Evolutionary conservation across 345 rosid species (phyloP), one percentile per base, ranked within the genome.

Genomic region (Psidium friedrichsthalianum): DNA sequence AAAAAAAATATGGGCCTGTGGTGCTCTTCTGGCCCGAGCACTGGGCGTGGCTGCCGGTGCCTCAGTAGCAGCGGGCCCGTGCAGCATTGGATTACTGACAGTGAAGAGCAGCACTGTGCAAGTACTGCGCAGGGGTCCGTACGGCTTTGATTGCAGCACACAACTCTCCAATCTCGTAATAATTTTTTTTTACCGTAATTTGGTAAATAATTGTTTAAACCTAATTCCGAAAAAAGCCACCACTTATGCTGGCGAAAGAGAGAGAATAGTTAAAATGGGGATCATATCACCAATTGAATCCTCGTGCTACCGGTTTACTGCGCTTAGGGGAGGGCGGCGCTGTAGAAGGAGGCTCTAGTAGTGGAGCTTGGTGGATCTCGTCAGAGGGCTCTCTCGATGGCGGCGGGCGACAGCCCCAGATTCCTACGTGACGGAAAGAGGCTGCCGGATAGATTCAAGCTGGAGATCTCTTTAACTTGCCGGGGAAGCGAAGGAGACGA

Each of bases 261-360:
- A 36, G 36, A 29, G 10, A 29, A 22, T 8, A 36, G 44, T 0
- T 32, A 16, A 69, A 69, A 69, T 69, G 78, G 24, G 47, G 44
- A 18, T 69, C 47, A 0, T 0, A 1, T 69, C 24, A 32, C 44
- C 78, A 2, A 32, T 9, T 64, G 44, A 64, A 64, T 18, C 78
- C 78, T 64, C 78, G 22, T 10, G 36, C n/a, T n/a, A n/a, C 3
- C 36, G 36, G 2, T 32, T 24, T 11, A 64, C 44, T 32, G 78
- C 47, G 86, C 51, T 25, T 86, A 3, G 83, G 44, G 36, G 56
- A 76, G 82, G 84, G 22, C 87, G 80, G 84, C 74, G 84, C 74
- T 85, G 86, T 86, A 85, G 86, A 88, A 85, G 81, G 83, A 85
- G 40, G 90, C 88, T n/a, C 42, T 85, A 74, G 88, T 85, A 27